Evolutionary conservation across 2,329 filamentous ascomycete genomes (phyloP), one percentile per base, ranked within the genome.

Genomic region (Colletotrichum kahawae): DNA sequence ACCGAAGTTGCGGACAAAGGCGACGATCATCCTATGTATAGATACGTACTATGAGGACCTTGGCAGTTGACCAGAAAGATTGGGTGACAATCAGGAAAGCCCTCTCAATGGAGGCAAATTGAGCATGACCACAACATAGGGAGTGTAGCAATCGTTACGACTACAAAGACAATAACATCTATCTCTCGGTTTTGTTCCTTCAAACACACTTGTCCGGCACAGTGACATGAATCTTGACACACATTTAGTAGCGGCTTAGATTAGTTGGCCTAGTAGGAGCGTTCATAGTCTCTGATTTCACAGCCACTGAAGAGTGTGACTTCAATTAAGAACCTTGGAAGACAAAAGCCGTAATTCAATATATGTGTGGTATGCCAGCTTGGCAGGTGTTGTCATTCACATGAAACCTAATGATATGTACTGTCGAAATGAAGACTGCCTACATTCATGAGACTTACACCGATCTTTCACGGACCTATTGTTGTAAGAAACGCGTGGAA

Each of bases 1-100:
- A 27, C 59, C 7, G 67, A 77, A 54, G 63, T 75, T 18, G 38
- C 38, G 21, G 68, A 71, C 43, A 57, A 71, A 60, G 75, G 75
- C 31, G 75, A 77, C 57, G 64, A 65, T 7, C 75, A 77, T 34
- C 75, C 71, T 12, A 57, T 75, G 57, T 77, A 77, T 12, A 48
- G 75, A 33, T 77, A 75, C 38, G 60, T 71, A 1, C 68, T 60
- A 33, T 71, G 62, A 59, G 0, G 7, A 12, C 2, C 38, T 31
- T 31, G 29, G 29, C 10, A 4, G 36, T 43, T 5, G 36, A n/a
- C 16, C 36, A 18, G 16, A n/a, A 43, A n/a, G 16, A 43, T 16
- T 16, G 36, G 36, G 8, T 2, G 16, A 43, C 18, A n/a, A 1
- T 5, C 16, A 43, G 16, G 38, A 43, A 4, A 43, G 8, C 8